phyloP scores from a whole-genome alignment of 1,284 basidiomycete genomes.

The Melampsora americana region DNA sequence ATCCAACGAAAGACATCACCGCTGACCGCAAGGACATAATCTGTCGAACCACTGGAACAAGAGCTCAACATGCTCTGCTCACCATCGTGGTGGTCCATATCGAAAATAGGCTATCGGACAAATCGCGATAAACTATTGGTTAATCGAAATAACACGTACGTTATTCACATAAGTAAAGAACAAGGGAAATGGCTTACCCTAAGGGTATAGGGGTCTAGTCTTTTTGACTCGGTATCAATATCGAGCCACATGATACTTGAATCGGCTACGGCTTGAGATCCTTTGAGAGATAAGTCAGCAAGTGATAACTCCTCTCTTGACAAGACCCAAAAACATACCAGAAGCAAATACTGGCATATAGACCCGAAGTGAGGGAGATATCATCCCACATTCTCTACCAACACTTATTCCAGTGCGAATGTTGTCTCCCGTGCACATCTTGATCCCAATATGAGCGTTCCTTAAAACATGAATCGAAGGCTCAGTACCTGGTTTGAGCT shows the following conservation, averaged over 20 bases:
- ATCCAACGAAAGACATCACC: conserved; percentile 99
- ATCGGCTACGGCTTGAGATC: conserved; percentile 63
- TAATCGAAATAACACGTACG: not conserved
- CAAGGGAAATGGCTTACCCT: conserved; percentile 56
- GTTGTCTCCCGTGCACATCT: conserved; percentile 99
- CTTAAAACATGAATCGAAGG: conserved; percentile 87
- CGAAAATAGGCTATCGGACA: conserved; percentile 61
- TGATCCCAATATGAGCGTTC: conserved; percentile 82
- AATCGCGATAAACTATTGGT: not conserved
- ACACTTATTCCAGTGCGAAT: conserved; percentile 94
- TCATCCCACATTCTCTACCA: conserved; percentile 86
- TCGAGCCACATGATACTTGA: conserved; percentile 84
- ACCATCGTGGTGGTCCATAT: conserved; percentile 52
- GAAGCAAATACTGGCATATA: conserved; percentile 78
- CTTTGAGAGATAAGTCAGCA: conserved; percentile 54
- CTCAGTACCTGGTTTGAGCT: conserved; percentile 87
- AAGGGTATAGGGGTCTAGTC: conserved; percentile 81
- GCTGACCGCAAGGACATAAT: conserved; percentile 82
- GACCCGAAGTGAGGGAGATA: conserved; percentile 85
- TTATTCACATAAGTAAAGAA: not conserved
- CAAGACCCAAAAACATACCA: conserved; percentile 58
- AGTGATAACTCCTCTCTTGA: not conserved
- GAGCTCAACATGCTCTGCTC: conserved; percentile 58
- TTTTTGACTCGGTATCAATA: conserved; percentile 82
- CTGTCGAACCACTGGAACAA: conserved; percentile 57